Evolutionary conservation across 2,329 filamentous ascomycete species (phyloP), one percentile per base, ranked within the genome.

Genomic region (Aspergillus novofumigatus): DNA sequence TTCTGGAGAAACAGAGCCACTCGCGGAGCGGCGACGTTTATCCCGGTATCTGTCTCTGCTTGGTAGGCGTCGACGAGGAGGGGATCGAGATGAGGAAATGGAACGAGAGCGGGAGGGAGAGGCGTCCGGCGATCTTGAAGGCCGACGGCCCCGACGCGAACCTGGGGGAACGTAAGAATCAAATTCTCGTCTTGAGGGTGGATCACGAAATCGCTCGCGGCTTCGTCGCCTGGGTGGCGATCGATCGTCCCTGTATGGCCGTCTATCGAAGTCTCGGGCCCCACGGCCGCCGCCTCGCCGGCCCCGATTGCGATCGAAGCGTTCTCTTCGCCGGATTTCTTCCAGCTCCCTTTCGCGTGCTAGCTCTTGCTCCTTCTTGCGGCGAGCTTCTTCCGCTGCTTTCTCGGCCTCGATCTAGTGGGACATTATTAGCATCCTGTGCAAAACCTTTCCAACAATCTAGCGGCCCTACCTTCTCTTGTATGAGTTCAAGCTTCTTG

Each of bases 401-500:
- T 87, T 89, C 65, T 94, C 91, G 38, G 91, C 89, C 69, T 95
- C 88, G 52, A 91, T 85, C 91, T 92, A 57, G 20, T 29, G 9
- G 58, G 44, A 32, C 49, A 1, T 8, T 6, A 57, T 68, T 49
- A 69, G 60, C 23, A 52, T 23, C 11, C 21, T 29, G 14, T 14
- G 5, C 26, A 10, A n/a, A 3, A 23, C 7, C 2, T 8, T 2
- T 2, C 4, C 17, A 21, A 11, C 3, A 28, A 2, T 25, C 20
- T 14, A 2, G 4, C 23, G 35, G 11, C 28, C 54, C 21, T 56
- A 95, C 93, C 87, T 96, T 96, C 76, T 97, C 92, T 75, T 97
- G 91, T 60, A 94, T 91, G 50, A 99, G 80, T 75, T 99, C 94
- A 48, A 90, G 78, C 77, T 97, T 99, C 81, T 99, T 99, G 0